Evolutionary conservation across 164 flowering plant species (phyloP).

Genomic region (Houttuynia cordata): DNA sequence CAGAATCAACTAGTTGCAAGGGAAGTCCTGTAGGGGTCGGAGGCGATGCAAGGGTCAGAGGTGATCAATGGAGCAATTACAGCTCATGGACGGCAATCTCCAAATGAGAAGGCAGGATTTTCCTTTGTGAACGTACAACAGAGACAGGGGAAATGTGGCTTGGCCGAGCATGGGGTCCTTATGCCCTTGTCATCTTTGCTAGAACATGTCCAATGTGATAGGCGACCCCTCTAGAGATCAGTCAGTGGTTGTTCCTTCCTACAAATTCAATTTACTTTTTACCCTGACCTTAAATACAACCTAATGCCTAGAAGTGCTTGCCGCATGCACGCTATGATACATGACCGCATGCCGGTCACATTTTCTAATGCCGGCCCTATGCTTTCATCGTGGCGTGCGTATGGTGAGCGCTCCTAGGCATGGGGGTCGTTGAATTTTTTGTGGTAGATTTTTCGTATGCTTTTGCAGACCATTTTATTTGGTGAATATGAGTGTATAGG

Average conservation of each 20-base stretch:
- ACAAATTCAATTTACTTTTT: not conserved
- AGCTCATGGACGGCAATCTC: slow-evolving; percentile 66
- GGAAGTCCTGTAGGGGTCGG: slow-evolving; percentile 13
- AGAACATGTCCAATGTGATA: slow-evolving; percentile 55
- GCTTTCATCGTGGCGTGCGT: too few relatives aligned
- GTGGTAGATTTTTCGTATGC: too few relatives aligned
- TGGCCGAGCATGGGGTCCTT: slow-evolving; percentile 75
- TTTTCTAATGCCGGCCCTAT: too few relatives aligned
- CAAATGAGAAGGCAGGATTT: slow-evolving; percentile 63
- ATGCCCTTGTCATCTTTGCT: slow-evolving; percentile 53
- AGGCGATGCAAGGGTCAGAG: too few relatives aligned
- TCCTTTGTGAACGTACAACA: slow-evolving; percentile 50
- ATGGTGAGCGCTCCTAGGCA: too few relatives aligned
- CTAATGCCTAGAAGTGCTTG: too few relatives aligned
- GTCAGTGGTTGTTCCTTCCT: slow-evolving; percentile 21
- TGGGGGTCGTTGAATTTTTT: too few relatives aligned
- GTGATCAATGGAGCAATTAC: slow-evolving; percentile 63
- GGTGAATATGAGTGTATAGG: too few relatives aligned
- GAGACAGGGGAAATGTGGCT: slow-evolving; percentile 69
- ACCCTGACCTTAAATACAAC: not conserved
- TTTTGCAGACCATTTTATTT: too few relatives aligned
- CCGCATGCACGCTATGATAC: too few relatives aligned
- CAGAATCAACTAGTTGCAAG: slow-evolving; percentile 30
- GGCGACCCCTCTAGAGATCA: slow-evolving; percentile 36
- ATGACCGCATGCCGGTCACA: too few relatives aligned